Conservation (phyloP, 2,329 filamentous ascomycete species). For the Pseudocercospora crystallina region DNA sequence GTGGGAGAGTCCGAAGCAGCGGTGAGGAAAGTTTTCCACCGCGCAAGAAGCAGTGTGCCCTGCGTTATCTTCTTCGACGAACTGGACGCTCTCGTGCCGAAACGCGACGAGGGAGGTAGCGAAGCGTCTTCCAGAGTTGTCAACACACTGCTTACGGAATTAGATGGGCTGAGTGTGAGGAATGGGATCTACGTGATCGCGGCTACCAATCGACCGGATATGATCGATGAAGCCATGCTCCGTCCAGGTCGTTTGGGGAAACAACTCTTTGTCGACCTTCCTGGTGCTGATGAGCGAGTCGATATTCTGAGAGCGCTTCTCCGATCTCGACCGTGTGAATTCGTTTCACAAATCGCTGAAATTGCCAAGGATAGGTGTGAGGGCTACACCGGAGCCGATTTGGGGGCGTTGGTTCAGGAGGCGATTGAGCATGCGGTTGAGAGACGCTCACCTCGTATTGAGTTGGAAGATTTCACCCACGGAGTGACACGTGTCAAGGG, state of each 20-base stretch:
- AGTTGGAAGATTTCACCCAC: conserved; percentile 47
- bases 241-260: conserved; percentile 86
- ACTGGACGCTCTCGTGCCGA: conserved; percentile 86
- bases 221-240: conserved; percentile 94
- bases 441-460: conserved; percentile 46
- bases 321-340: conserved; percentile 50
- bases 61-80: conserved; percentile 99
- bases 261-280: conserved; percentile 85
- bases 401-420: conserved; percentile 58
- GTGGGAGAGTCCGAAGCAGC: conserved; percentile 94
- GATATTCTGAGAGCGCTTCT: conserved; percentile 77
- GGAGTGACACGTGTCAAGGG: conserved; percentile 46
- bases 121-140: conserved; percentile 88
- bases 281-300: conserved; percentile 72
- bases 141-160: conserved; percentile 89
- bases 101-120: conserved; percentile 71
- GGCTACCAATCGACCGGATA: conserved; percentile 91
- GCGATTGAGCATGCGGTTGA: conserved; percentile 59
- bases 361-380: conserved; percentile 70
- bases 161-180: conserved; percentile 76
- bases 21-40: conserved; percentile 85
- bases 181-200: conserved; percentile 91
- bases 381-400: conserved; percentile 73
- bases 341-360: conserved; percentile 49
- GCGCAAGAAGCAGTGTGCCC: conserved; percentile 80